These are phyloP conservation scores for Paramecium caudatum DNA, from an alignment of 73 alveolate species.

Conservation along the genomic window DNA sequence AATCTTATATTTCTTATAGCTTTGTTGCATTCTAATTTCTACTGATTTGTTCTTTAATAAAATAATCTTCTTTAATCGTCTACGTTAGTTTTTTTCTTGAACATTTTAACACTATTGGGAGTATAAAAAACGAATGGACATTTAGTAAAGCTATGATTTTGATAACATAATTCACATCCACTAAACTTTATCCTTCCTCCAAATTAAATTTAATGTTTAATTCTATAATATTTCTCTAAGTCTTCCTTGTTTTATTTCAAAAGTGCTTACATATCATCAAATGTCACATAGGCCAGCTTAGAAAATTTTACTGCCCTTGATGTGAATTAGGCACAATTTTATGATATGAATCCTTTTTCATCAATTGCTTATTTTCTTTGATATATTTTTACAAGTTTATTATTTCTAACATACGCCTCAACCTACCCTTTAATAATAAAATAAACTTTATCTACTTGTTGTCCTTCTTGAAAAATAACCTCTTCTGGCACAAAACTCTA, in stretches of 20 bases:
- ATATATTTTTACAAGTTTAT: slow-evolving; percentile 5
- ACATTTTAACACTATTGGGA: slow-evolving; percentile 22
- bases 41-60: neutral
- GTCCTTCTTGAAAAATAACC: slow-evolving; percentile 31
- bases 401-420: slow-evolving; percentile 20
- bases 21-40: neutral
- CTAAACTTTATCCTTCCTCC: slow-evolving; percentile 57
- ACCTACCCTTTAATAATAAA: slow-evolving; percentile 74
- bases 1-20: neutral
- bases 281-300: slow-evolving; percentile 47
- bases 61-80: neutral
- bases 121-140: slow-evolving; percentile 62
- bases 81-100: neutral
- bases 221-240: neutral
- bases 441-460: slow-evolving; percentile 47
- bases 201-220: slow-evolving; percentile 45
- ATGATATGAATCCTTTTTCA: slow-evolving; percentile 54
- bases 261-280: slow-evolving; percentile 9
- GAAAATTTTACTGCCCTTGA: slow-evolving; percentile 50
- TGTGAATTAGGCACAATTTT: slow-evolving; percentile 35
- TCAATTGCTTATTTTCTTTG: neutral
- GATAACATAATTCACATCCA: slow-evolving; percentile 65
- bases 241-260: neutral
- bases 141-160: slow-evolving; percentile 35
- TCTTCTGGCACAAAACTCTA: slow-evolving; percentile 75